Percentiles rank a stretch among this genome's conserved stretches.
phyloP scores from a whole-genome alignment of 2,329 filamentous ascomycete species.

The Penicillium crustosum region DNA sequence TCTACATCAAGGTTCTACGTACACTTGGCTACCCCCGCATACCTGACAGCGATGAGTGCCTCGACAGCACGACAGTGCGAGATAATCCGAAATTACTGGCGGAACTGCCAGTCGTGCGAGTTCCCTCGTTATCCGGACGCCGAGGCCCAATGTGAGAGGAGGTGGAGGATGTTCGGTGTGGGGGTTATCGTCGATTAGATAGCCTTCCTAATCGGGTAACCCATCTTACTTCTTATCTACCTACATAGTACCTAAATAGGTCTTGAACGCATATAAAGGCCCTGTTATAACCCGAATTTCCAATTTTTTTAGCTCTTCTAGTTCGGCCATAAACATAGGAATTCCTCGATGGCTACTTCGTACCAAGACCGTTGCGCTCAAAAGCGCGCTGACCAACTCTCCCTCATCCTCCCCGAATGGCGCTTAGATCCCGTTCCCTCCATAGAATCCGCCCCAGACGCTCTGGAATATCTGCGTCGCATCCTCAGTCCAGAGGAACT shows the following conservation, averaged over 20 bases:
- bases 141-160: constrained; percentile 35
- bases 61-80: constrained; percentile 36
- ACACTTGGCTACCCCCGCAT: constrained; percentile 42
- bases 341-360: constrained; percentile 7
- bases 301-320: not conserved
- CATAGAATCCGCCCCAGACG: constrained; percentile 20
- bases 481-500: constrained; percentile 20
- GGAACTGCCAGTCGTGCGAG: constrained; percentile 38
- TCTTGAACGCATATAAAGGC: not conserved
- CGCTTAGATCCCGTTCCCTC: constrained; percentile 25
- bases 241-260: not conserved
- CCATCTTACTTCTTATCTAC: constrained; percentile 19
- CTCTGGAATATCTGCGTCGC: constrained; percentile 19
- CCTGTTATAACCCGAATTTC: not conserved
- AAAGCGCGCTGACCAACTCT: constrained; percentile 25
- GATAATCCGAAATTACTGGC: constrained; percentile 41
- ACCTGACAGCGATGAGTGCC: constrained; percentile 41
- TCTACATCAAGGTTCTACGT: constrained; percentile 42
- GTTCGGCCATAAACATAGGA: not conserved
- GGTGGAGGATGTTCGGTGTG: constrained; percentile 33
- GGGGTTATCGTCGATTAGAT: constrained; percentile 14
- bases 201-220: constrained; percentile 27
- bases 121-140: constrained; percentile 41
- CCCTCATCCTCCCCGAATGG: constrained; percentile 27
- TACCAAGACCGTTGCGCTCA: constrained; percentile 26